Evolutionary conservation across 169 alveolate genomes (phyloP), one percentile per base, ranked within the genome.

Genomic region (Plasmodium vivax): DNA sequence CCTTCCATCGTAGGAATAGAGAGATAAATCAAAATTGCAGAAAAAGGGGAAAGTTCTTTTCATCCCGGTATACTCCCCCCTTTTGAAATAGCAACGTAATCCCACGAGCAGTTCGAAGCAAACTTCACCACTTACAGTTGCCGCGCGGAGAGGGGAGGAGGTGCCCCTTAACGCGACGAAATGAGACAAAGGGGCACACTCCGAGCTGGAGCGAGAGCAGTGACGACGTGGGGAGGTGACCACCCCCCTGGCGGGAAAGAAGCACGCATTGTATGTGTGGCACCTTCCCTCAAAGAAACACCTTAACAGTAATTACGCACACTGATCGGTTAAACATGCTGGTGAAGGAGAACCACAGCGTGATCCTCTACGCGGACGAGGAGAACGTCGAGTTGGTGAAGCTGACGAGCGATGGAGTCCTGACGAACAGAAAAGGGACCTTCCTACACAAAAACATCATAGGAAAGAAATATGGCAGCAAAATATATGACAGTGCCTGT

Each of bases 401-500:
- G 62, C 58, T 92, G 9, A 92, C 27, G 73, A 41, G 27, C 1
- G 92, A 82, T 30, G 92, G 80, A 8, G 41, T 38, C 12, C 27
- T 54, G 43, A 72, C 58, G 56, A 92, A 92, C 84, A 92, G 72
- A 56, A 92, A 92, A 71, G 95, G 95, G 16, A 93, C 80, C 71
- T 84, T 93, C 27, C 58, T 85, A 74, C 91, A 85, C 56, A 93
- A 84, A 14, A 90, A 93, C 68, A 80, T 84, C 30, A 93, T 93
- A 85, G 95, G 95, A 4, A 93, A 87, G 12, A 75, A 58, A 4
- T 96, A 85, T 92, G 97, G 97, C 12, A 77, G 83, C 71, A 84
- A 95, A 84, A 88, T 96, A 72, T 93, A 81, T 71, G 96, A 96
- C 43, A 75, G 85, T 9, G 51, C 90, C 73, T 72, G 54, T 51